Evolutionary conservation across 2,329 filamentous ascomycete genomes (phyloP), one percentile per base, ranked within the genome.

Genomic region (Alternaria sp.): DNA sequence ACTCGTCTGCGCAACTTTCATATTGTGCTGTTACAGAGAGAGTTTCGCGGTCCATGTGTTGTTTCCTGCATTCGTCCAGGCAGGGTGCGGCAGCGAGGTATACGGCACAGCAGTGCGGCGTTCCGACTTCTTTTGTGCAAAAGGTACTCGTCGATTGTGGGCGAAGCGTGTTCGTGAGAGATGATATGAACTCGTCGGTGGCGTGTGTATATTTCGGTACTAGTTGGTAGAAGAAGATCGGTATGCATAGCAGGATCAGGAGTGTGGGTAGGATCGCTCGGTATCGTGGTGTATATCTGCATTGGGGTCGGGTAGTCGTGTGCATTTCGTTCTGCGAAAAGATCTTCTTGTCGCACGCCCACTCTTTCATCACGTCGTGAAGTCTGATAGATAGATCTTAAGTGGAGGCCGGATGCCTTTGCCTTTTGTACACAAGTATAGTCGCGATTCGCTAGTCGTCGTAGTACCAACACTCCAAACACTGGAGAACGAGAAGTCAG

Each of bases 211-310:
- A 58, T 13, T 25, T 45, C 2, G 61, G 63, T 3, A 63, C 25
- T 21, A 66, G 51, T 10, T 62, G 59, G 43, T 65, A 65, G 55
- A 65, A 50, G 40, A 65, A 56, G 26, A 65, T 23, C n/a, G 61
- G 59, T 36, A 62, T 46, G 17, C 62, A 62, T 9, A 55, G 26
- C 28, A 52, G 32, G 40, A 62, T 12, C 30, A 65, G 59, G 6
- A 62, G 15, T 3, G 21, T 43, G 0, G 59, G 47, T 21, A 62
- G 25, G 26, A 62, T 19, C 11, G 51, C n/a, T 6, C 55, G 59
- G 46, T 47, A 50, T 30, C 55, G 45, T 19, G 49, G 21, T 10
- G 56, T 53, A 19, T 51, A 49, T 51, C 52, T 60, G 30, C 40
- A 13, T 19, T 45, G 46, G 25, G 44, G 25, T 43, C 52, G 30